phyloP scores from a whole-genome alignment of 1,284 basidiomycete genomes.

The Boletus mariae region DNA sequence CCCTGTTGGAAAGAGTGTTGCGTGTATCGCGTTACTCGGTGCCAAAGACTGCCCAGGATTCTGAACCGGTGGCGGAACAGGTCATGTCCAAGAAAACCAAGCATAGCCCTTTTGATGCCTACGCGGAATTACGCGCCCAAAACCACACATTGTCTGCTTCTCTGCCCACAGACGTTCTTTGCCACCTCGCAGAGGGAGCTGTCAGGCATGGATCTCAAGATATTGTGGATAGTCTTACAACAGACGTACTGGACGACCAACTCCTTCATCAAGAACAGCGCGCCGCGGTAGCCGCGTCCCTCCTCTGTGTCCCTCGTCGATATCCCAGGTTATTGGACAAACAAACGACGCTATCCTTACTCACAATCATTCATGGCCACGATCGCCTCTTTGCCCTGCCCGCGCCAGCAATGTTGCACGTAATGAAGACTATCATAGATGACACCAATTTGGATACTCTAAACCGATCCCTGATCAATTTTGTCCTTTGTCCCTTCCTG shows the following conservation, averaged over 20 bases:
- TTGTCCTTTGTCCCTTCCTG: slow-evolving; percentile 24
- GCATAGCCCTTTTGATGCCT: slow-evolving; percentile 28
- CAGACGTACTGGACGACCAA: slow-evolving; percentile 34
- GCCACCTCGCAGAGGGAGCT: slow-evolving; percentile 29
- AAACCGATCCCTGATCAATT: slow-evolving; percentile 15
- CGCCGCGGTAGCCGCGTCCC: slow-evolving; percentile 25
- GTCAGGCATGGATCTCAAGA: slow-evolving; percentile 30
- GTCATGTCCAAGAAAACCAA: slow-evolving; percentile 16
- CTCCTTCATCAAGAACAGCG: slow-evolving; percentile 22
- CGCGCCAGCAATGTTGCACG: slow-evolving; percentile 18
- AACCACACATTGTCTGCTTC: slow-evolving; percentile 21
- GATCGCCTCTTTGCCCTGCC: slow-evolving; percentile 16
- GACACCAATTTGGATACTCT: slow-evolving; percentile 12
- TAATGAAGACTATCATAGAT: slow-evolving; percentile 20
- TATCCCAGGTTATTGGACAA: slow-evolving; percentile 21
- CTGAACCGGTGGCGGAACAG: slow-evolving; percentile 10
- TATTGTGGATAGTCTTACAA: slow-evolving; percentile 33
- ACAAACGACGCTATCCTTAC: slow-evolving; percentile 23
- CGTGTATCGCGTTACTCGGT: slow-evolving; percentile 29
- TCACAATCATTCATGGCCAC: slow-evolving; percentile 23
- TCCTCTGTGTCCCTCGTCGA: slow-evolving; percentile 26
- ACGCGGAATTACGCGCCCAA: slow-evolving; percentile 24
- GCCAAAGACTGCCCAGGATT: slow-evolving; percentile 16
- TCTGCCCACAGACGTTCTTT: slow-evolving; percentile 28
- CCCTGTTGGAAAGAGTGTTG: slow-evolving; percentile 27